Evolutionary conservation across 306 rosid species (phyloP).

Genomic region (Cajanus cajan): DNA sequence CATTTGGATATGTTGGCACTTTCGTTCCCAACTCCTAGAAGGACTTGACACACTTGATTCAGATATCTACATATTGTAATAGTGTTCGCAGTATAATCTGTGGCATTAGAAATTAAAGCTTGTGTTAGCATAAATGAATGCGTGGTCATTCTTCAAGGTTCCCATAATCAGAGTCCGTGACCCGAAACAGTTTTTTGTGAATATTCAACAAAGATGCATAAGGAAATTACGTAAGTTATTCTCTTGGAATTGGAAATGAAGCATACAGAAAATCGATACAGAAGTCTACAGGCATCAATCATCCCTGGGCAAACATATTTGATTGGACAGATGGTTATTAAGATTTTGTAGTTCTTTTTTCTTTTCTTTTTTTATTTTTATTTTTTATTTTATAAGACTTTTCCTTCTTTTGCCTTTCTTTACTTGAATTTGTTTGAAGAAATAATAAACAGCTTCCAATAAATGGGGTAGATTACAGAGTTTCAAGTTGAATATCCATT

Average conservation of each 20-base stretch:
- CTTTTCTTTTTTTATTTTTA: not conserved
- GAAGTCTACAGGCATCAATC: not conserved
- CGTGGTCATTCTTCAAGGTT: slow-evolving; percentile 38
- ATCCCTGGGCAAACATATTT: slow-evolving; percentile 25
- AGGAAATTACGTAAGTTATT: slow-evolving; percentile 31
- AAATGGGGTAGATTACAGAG: slow-evolving; percentile 11
- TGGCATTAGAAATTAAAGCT: slow-evolving; percentile 16
- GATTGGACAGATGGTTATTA: slow-evolving; percentile 24
- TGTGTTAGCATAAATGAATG: slow-evolving; percentile 24
- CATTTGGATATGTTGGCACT: slow-evolving; percentile 85
- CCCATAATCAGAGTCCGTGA: slow-evolving; percentile 32
- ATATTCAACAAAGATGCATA: slow-evolving; percentile 24
- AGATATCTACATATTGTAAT: slow-evolving; percentile 26
- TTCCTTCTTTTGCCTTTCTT: slow-evolving; percentile 1
- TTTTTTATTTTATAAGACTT: not conserved
- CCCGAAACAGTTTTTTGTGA: slow-evolving; percentile 36
- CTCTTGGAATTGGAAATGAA: slow-evolving; percentile 7
- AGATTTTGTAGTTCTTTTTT: slow-evolving; percentile 33
- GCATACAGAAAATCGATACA: not conserved
- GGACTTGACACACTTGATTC: slow-evolving; percentile 23
- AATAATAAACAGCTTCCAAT: slow-evolving; percentile 15
- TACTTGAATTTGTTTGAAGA: slow-evolving; percentile 27
- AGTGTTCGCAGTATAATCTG: slow-evolving; percentile 9
- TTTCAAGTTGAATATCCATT: not conserved
- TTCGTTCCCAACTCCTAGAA: slow-evolving; percentile 62